Base-by-base conservation (phyloP, 768 basidiomycete species). In the Fomitopsis pulvina region DNA sequence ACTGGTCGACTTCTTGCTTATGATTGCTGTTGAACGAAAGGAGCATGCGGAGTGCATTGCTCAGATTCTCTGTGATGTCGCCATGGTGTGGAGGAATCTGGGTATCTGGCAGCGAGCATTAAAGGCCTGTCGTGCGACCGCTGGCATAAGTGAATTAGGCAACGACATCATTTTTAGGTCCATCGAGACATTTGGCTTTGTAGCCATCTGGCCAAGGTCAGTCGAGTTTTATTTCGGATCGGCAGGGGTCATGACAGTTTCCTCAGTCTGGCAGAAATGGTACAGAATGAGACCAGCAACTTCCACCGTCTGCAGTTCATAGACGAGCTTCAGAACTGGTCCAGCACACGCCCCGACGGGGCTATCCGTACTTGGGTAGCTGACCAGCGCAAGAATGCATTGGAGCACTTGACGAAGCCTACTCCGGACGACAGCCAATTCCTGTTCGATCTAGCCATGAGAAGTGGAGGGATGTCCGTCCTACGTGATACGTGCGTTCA, bases 31-130 rank as follows among this genome's bases (percentile, higher is more conserved):
- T 14, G 2, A 26, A 3, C 26, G 32, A 7, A 28, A 45, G 10
- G 34, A 41, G 21, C 48, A 44, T 2, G 39, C 32, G 11, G 16
- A 21, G 28, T 25, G 9, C 11, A 28, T 38, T 2, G 34, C 20
- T 8, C 2, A 28, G 25, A 47, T 26, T 22, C 22, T 58, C 4
- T 56, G 48, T 26, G 34, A 21, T 3, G 44, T 47, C 2, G 59
- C 59, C 0, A 24, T 18, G 12, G 16, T 12, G 1, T 54, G 53
- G 51, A 25, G 39, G 11, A 46, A 55, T 21, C 8, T 44, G 1
- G 20, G 21, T 1, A 45, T 57, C 1, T 60, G 56, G 54, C 16
- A 41, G 25, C 52, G 45, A 1, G 45, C 51, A 0, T 29, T 60
- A 2, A 30, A 52, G 12, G 34, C 22, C 9, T 56, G 59, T 47